These are phyloP conservation scores for Boletus barrowsii DNA, from an alignment of 768 basidiomycete species.

Conservation along the genomic window DNA sequence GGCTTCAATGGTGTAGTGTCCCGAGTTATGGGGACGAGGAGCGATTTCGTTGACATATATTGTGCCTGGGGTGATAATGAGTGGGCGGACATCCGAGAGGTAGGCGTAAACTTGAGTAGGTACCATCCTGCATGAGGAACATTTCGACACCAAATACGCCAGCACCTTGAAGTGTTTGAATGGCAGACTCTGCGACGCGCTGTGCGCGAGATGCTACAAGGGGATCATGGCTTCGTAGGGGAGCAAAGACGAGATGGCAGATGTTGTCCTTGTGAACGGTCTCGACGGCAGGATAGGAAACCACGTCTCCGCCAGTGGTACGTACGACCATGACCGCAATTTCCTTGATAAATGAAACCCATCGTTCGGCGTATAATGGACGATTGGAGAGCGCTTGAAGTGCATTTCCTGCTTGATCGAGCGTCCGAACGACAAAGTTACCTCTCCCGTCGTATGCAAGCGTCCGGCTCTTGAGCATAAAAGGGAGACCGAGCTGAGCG, in stretches of 20 bases:
- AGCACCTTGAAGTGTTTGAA: constrained; percentile 77
- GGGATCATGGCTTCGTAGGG: constrained; percentile 62
- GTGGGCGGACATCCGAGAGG: neutral
- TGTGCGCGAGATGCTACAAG: constrained; percentile 59
- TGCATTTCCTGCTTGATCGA: constrained; percentile 50
- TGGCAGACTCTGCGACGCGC: constrained; percentile 73
- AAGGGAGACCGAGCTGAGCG: constrained; percentile 67
- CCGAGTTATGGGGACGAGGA: constrained; percentile 96
- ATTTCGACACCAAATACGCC: constrained; percentile 98
- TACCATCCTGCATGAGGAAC: constrained; percentile 90
- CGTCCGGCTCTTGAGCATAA: constrained; percentile 96
- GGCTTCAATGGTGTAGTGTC: constrained; percentile 98
- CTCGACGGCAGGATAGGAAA: constrained; percentile 89
- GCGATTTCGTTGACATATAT: constrained; percentile 96
- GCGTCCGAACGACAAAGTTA: constrained; percentile 71
- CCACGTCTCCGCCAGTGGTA: constrained; percentile 65
- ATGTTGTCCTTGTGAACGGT: constrained; percentile 93
- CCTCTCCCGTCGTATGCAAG: constrained; percentile 96
- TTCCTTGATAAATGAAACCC: constrained; percentile 86
- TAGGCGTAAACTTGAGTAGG: neutral
- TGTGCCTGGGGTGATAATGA: constrained; percentile 44
- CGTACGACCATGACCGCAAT: constrained; percentile 98
- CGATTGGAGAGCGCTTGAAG: constrained; percentile 56
- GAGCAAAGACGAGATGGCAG: constrained; percentile 90
- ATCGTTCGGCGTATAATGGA: constrained; percentile 90